phyloP scores from a whole-genome alignment of 768 basidiomycete genomes.

The Leccinum subtestaceum region DNA sequence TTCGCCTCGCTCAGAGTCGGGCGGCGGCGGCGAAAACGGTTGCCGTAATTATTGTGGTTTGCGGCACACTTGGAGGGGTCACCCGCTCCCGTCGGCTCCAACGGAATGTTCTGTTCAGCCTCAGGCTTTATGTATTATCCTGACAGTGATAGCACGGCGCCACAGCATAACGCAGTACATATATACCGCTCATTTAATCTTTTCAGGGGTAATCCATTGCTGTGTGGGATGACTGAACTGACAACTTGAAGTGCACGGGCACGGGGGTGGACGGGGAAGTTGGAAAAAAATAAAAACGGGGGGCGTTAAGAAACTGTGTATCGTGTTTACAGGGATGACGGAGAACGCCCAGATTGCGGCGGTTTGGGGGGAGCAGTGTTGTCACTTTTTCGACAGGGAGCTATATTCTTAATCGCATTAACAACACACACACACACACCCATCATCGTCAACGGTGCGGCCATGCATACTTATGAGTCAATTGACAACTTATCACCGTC shows the following conservation, averaged over 20 bases:
- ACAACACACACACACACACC: too few species aligned
- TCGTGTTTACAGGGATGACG: neutral
- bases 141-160: neutral
- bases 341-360: neutral
- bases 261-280: neutral
- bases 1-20: neutral
- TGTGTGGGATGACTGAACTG: too few species aligned
- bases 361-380: neutral
- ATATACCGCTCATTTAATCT: too few species aligned
- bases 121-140: too few species aligned
- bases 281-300: neutral
- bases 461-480: too few species aligned
- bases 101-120: neutral
- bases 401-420: neutral
- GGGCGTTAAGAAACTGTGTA: neutral
- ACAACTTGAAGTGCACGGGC: too few species aligned
- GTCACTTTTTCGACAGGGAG: neutral
- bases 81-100: neutral
- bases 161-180: neutral
- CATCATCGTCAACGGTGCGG: neutral
- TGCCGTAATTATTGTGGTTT: neutral
- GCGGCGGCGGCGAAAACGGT: neutral
- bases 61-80: neutral
- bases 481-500: neutral
- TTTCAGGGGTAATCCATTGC: neutral